phyloP scores from a whole-genome alignment of 495 filamentous ascomycete species.

The Penicillium odoratum region DNA sequence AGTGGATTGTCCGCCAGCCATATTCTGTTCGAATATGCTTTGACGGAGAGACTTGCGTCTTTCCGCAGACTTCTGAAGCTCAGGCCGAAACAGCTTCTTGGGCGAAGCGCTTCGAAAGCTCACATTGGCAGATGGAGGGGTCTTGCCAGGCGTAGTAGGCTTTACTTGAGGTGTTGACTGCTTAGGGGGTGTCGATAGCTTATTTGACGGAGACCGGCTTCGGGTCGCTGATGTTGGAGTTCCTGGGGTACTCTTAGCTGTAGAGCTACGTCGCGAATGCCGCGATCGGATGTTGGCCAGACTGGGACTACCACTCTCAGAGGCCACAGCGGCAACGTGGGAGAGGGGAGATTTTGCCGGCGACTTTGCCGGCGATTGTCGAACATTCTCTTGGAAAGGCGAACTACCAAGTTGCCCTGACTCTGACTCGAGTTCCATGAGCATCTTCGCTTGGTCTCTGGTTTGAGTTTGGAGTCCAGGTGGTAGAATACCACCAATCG shows the following conservation, averaged over 20 bases:
- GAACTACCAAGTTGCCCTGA: conserved; percentile 54
- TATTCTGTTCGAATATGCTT: conserved; percentile 60
- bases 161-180: conserved; percentile 50
- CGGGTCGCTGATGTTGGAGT: conserved; percentile 26
- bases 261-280: conserved; percentile 53
- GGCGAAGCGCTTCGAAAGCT: conserved; percentile 51
- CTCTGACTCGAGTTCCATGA: conserved; percentile 62
- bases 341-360: conserved; percentile 24
- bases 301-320: conserved; percentile 62
- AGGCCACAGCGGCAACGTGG: conserved; percentile 47
- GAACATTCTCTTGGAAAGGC: conserved; percentile 48
- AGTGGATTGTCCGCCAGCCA: conserved; percentile 55
- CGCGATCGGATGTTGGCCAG: conserved; percentile 54
- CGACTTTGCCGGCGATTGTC: conserved; percentile 29
- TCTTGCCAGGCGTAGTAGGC: conserved; percentile 54
- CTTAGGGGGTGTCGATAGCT: conserved; percentile 50
- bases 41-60: conserved; percentile 37
- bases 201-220: conserved; percentile 41
- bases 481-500: conserved; percentile 66
- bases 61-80: conserved; percentile 43
- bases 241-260: conserved; percentile 46
- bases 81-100: conserved; percentile 53
- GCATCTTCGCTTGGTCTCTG: conserved; percentile 53
- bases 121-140: conserved; percentile 49
- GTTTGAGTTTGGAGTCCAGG: conserved; percentile 36